Evolutionary conservation across 139 green algal species (phyloP).

Genomic region (Chlamydomonas urium): DNA sequence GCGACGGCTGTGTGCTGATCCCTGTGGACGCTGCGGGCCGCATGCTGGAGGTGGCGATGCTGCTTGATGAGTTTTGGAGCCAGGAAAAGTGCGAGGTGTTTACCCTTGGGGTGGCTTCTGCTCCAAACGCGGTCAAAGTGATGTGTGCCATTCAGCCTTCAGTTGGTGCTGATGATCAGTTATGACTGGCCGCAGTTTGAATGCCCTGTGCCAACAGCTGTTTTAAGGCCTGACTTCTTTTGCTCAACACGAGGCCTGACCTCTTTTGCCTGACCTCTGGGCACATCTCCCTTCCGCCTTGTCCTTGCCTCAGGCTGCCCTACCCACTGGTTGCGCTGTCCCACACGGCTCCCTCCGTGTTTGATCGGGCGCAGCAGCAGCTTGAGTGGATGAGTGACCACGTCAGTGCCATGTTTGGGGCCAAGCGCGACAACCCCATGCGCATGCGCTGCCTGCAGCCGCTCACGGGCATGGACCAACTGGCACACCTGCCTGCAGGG

Average conservation of each 20-base stretch:
- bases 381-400: conserved; percentile 85
- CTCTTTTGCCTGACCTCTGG: no score
- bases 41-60: conserved; percentile 84
- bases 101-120: no score
- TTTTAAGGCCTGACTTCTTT: no score
- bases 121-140: no score
- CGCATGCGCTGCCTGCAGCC: conserved; percentile 52
- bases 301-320: conserved; percentile 28
- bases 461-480: conserved; percentile 42
- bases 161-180: no score
- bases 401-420: conserved; percentile 37
- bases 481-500: conserved; percentile 33
- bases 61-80: conserved; percentile 77
- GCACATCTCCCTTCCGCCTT: background rate
- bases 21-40: conserved; percentile 81
- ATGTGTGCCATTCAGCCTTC: no score
- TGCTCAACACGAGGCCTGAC: no score
- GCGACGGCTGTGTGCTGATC: conserved; percentile 80
- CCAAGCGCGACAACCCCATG: conserved; percentile 66
- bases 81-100: conserved; percentile 23
- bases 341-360: conserved; percentile 50
- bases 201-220: no score
- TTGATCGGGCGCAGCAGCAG: conserved; percentile 72
- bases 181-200: no score
- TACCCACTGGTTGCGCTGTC: conserved; percentile 78